Base-by-base conservation (phyloP, 805 yeast species). In the Wickerhamiella alocasiicola region DNA sequence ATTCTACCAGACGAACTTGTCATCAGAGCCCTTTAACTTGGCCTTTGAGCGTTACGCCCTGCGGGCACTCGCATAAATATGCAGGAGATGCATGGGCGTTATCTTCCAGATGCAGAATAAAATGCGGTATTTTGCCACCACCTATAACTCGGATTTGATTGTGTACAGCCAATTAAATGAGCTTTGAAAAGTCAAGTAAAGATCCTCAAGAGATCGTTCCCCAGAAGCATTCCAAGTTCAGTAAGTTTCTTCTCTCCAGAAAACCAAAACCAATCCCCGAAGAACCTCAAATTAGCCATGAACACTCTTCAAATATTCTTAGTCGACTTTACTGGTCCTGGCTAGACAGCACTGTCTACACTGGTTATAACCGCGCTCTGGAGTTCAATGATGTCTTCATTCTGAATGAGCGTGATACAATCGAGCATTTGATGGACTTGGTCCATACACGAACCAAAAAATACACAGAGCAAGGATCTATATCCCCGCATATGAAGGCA, bases 251-350 rank as follows among this genome's bases (percentile, higher is more conserved):
- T 6, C 25, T 52, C 11, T 41, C 47, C 5, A 19, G 48, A 7
- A 43, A 46, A 15, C 26, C 50, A 5, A 31, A 29, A 20, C 57
- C 58, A 1, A 43, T 56, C 0, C 60, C 59, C 0, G 42, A 33
- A 2, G 28, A 31, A 20, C 48, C 55, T 3, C 24, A 17, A 5
- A 26, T 21, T 16, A 36, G 43, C 5, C 54, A 54, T 2, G 52
- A 52, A 23, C 24, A 31, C 9, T 21, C 46, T 3, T 62, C 68
- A 9, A 69, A 66, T 32, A 29, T 57, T 6, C 38, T 72, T 9
- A 64, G 68, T 15, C 55, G 55, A 44, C 24, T 64, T 0, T 63
- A 69, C 44, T 76, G 74, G 59, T 60, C 67, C 62, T 76, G 81
- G 79, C 50, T 76, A 41, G 46, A 52, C 19, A 76, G 78, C 0